A percentile compares a stretch with the other conserved stretches of the same genome.
Evolutionary conservation across 805 yeast genomes (phyloP).

Genomic region (Saturnispora sanitii): DNA sequence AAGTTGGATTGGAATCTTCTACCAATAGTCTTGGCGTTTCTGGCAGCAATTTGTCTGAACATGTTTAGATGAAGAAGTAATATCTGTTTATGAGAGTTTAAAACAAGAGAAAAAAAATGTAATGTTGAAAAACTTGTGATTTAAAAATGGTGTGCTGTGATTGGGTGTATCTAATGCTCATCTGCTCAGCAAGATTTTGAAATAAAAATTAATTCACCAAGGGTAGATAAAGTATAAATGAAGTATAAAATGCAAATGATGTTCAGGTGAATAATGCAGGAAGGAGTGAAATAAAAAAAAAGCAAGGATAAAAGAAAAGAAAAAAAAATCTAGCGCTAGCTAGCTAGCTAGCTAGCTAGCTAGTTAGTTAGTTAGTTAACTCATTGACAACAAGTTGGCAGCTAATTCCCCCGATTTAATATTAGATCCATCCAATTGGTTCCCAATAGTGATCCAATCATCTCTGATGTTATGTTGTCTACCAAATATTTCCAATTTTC

Average conservation of each 20-base stretch:
- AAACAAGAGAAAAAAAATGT: neutral
- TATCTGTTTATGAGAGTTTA: neutral
- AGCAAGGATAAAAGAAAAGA: neutral
- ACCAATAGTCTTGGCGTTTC: slow-evolving; percentile 19
- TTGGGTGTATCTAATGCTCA: neutral
- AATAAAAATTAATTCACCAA: too few species aligned
- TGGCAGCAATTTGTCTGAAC: slow-evolving; percentile 36
- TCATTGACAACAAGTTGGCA: neutral
- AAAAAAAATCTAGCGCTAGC: neutral
- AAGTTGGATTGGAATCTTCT: slow-evolving; percentile 26
- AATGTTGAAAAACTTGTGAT: neutral
- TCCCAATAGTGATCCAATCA: slow-evolving; percentile 85
- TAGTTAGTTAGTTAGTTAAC: too few species aligned
- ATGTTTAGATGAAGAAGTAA: slow-evolving; percentile 19
- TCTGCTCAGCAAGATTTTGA: neutral
- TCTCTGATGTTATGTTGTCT: slow-evolving; percentile 76
- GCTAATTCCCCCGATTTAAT: slow-evolving; percentile 43
- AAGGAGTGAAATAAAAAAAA: neutral
- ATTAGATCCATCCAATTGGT: slow-evolving; percentile 55
- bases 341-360: neutral
- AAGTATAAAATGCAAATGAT: neutral
- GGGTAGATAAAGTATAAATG: too few species aligned
- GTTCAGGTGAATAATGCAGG: too few species aligned
- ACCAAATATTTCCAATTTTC: slow-evolving; percentile 86
- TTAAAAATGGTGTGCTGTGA: neutral